Base-by-base conservation (phyloP, 331 rosid species). In the Saraca asoca region DNA sequence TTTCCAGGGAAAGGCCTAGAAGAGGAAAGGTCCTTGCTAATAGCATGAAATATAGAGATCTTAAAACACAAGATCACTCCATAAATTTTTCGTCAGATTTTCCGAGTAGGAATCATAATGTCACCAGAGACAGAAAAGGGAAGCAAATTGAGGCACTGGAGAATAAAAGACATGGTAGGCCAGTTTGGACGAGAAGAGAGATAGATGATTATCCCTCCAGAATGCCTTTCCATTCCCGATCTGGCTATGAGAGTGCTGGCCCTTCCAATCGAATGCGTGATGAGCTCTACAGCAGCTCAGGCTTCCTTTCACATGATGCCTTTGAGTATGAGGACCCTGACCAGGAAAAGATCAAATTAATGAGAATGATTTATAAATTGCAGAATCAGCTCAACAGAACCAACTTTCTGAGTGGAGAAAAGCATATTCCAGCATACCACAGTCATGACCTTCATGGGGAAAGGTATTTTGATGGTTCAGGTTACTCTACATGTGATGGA, bases 291-390 rank as follows among this genome's bases (percentile, higher is more conserved):
- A 9, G 59, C 70, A 64, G 75, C 49, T 66, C 92, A 58, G 75
- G 84, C 76, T 64, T 80, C 73, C 75, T 64, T 46, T 71, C 89
- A 62, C 74, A 51, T 34, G 83, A 71, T 11, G 68, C 43, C 37
- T 57, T 39, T 48, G 75, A 71, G 63, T n/a, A n/a, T n/a, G n/a
- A n/a, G n/a, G 81, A 76, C 52, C 70, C 79, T 55, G 87, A 78
- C 58, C 83, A 62, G 38, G 88, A 86, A 67, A 85, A 87, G 89
- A 34, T 68, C 81, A 77, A 76, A 67, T 67, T 94, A 72, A 16
- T 83, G 75, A 80, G 73, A 78, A 83, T 86, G 82, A 81, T 88
- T 48, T 14, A 71, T 39, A 83, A 81, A 70, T 62, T 93, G 86
- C 90, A 88, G 70, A 72, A 85, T 61, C 81, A 85, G 69, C 84